Evolutionary conservation across 257 asterid genomes (phyloP), one percentile per base, ranked within the genome.

Genomic region (Nicotiana tabacum): DNA sequence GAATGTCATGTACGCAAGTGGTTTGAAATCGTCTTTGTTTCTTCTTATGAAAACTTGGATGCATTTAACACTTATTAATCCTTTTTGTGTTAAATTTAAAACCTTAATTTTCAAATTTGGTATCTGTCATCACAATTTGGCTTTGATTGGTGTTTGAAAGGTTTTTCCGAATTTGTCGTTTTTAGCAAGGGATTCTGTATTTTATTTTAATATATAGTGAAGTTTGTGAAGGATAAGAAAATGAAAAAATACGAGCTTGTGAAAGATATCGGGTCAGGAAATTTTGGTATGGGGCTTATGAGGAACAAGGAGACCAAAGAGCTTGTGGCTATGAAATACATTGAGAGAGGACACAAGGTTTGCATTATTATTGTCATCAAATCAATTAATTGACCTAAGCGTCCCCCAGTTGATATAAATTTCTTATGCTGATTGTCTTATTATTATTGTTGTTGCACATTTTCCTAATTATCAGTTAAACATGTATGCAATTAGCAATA

Each of bases 171-270:
- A 64, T 83, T 84, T 78, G 86, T 78, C 87, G 69, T 81, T 37
- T 83, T 65, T 80, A 6, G 69, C 55, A 9, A 55, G 32, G 65
- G 13, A 16, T 84, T 76, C 4, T 60, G 33, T 27, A 16, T 35
- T 16, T 86, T 85, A 82, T 12, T 29, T 43, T 29, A 35, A 24
- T 43, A 43, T 10, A 17, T 35, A 68, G 60, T 51, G 76, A 18
- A 85, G 84, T 77, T 29, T 10, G 29, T 27, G 77, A 53, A 76
- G 82, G 70, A 11, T 27, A 77, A 69, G 21, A 77, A 84, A 77
- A 96, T 94, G 99, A 98, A 96, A 32, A 94, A 91, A 85, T 94
- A 96, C 85, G 99, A 96, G 88, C 98, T 94, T 84, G 98, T 96
- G 86, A 96, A 94, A 92, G 98, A 96, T 90, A 94, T 96, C 85